Percentiles rank a stretch among this genome's conserved stretches.
These are phyloP conservation scores for Ganoderma lucidum DNA, from an alignment of 1,284 basidiomycete genomes.

Conservation along the genomic window DNA sequence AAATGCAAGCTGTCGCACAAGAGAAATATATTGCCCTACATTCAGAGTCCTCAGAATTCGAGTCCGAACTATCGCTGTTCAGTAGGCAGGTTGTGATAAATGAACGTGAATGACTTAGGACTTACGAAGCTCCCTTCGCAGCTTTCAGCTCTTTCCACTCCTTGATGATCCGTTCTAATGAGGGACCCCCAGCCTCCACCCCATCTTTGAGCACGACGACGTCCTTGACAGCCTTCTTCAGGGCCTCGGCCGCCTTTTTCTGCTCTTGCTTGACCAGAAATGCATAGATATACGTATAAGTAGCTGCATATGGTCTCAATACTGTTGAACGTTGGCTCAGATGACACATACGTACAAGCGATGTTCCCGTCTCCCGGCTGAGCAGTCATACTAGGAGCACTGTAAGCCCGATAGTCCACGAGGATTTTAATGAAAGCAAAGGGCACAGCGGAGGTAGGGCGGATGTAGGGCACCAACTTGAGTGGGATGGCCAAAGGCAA, in stretches of 20 bases:
- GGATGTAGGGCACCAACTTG: not conserved
- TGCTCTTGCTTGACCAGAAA: slow-evolving; percentile 73
- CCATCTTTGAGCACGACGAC: slow-evolving; percentile 65
- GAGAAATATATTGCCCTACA: slow-evolving; percentile 13
- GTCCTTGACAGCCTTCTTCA: slow-evolving; percentile 63
- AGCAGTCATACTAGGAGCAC: slow-evolving; percentile 19
- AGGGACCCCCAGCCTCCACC: slow-evolving; percentile 52
- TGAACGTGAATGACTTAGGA: not conserved
- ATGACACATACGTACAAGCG: slow-evolving; percentile 34
- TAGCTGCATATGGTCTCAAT: slow-evolving; percentile 50
- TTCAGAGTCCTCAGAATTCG: slow-evolving; percentile 34
- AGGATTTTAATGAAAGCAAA: not conserved
- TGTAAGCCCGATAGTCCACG: not conserved
- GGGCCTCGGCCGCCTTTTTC: slow-evolving; percentile 66
- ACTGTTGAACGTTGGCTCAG: not conserved
- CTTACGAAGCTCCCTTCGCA: slow-evolving; percentile 28
- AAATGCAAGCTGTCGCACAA: slow-evolving; percentile 12
- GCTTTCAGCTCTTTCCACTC: slow-evolving; percentile 59
- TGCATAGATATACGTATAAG: slow-evolving; percentile 76
- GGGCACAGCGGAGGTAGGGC: not conserved
- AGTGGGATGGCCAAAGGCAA: slow-evolving; percentile 6
- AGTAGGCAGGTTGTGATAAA: not conserved
- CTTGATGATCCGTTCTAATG: slow-evolving; percentile 68
- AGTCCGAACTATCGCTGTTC: slow-evolving; percentile 24
- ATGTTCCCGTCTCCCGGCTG: slow-evolving; percentile 33